Percentiles rank a stretch among this genome's conserved stretches.
These are phyloP conservation scores for Cucurbita maxima DNA, from an alignment of 306 rosid genomes.

Conservation along the genomic window DNA sequence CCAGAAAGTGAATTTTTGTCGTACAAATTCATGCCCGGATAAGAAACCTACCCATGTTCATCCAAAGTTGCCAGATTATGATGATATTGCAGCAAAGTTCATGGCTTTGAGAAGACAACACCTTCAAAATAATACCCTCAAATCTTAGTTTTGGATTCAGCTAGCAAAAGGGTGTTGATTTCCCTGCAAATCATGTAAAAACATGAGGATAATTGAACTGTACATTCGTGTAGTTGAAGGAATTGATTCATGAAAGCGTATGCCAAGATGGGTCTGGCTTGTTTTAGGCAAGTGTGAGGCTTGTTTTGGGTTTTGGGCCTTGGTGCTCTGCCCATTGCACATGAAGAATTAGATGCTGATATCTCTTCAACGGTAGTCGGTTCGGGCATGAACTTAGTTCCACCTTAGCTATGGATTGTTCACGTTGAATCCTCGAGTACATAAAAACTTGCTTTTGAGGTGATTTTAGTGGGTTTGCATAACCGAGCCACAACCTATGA, in stretches of 20 bases:
- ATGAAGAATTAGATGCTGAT: neutral
- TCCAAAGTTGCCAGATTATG: slow-evolving; percentile 68
- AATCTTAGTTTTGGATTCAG: neutral
- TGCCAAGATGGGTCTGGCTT: neutral
- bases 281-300: neutral
- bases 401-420: too few species aligned
- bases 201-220: neutral
- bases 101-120: slow-evolving; percentile 42
- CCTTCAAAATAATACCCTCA: slow-evolving; percentile 12
- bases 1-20: slow-evolving; percentile 18
- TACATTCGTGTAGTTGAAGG: neutral
- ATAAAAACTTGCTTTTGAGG: too few species aligned
- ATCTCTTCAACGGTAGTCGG: too few species aligned
- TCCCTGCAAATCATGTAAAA: neutral
- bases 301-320: neutral
- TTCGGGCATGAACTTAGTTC: too few species aligned
- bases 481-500: too few species aligned
- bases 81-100: slow-evolving; percentile 50
- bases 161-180: neutral
- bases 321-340: neutral
- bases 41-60: slow-evolving; percentile 50
- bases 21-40: slow-evolving; percentile 45
- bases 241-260: neutral
- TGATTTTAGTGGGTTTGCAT: too few species aligned
- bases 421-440: too few species aligned